A percentile compares a stretch with the other conserved stretches of the same genome.
Evolutionary conservation across 192 early-diverging fungal genomes (phyloP).

Genomic region (Coemansia sp.): DNA sequence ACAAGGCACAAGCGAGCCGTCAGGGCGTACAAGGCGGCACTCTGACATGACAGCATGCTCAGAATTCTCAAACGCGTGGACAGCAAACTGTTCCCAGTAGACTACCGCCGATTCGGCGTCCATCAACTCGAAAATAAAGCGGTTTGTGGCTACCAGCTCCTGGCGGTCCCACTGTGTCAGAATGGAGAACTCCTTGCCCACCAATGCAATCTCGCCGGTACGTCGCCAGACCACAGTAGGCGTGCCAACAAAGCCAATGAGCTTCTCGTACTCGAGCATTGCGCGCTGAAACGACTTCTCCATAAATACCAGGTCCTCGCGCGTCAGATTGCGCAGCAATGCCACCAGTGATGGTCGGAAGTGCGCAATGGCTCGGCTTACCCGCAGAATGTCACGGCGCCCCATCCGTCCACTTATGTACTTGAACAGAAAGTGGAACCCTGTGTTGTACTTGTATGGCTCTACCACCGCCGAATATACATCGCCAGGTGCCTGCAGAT

Average conservation of each 20-base stretch:
- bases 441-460: constrained; percentile 90
- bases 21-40: constrained; percentile 78
- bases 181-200: constrained; percentile 94
- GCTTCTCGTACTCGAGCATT: constrained; percentile 90
- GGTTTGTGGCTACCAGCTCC: constrained; percentile 60
- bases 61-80: constrained; percentile 90
- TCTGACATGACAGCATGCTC: constrained; percentile 85
- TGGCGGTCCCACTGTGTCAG: constrained; percentile 90
- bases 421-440: constrained; percentile 87
- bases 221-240: constrained; percentile 96
- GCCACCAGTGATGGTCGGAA: constrained; percentile 94
- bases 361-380: constrained; percentile 82
- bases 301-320: constrained; percentile 93
- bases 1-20: constrained; percentile 74
- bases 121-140: constrained; percentile 75
- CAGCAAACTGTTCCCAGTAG: constrained; percentile 94
- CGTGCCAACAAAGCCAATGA: constrained; percentile 93
- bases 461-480: constrained; percentile 78
- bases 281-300: constrained; percentile 96
- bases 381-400: constrained; percentile 82
- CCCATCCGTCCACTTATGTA: constrained; percentile 85
- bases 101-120: constrained; percentile 86
- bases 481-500: constrained; percentile 50
- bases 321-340: constrained; percentile 88
- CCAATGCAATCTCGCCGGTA: constrained; percentile 92